A percentile compares a stretch with the other conserved stretches of the same genome.
phyloP scores from a whole-genome alignment of 441 rosid genomes.

The Gossypium davidsonii region DNA sequence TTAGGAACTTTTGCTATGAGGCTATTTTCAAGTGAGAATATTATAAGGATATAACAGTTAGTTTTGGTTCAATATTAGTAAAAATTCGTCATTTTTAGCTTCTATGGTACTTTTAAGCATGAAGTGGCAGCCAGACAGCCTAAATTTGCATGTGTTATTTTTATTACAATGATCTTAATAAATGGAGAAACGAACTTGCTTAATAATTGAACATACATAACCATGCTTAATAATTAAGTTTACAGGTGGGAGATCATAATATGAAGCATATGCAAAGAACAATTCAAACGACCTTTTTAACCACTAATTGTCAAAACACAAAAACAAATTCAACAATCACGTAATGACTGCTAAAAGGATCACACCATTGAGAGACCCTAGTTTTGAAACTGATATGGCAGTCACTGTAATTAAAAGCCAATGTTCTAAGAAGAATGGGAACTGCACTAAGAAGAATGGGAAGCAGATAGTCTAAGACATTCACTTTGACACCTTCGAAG shows the following conservation, averaged over 20 bases:
- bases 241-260: neutral
- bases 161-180: neutral
- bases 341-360: neutral
- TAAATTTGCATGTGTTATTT: neutral
- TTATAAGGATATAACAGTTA: no score
- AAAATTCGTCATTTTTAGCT: no score
- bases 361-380: neutral
- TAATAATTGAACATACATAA: no score
- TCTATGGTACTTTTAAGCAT: no score
- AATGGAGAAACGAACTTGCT: no score
- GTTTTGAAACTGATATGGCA: neutral
- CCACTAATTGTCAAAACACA: neutral
- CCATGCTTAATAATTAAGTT: no score
- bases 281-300: neutral
- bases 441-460: neutral
- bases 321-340: neutral
- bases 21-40: no score
- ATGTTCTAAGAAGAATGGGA: neutral
- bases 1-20: no score
- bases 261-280: neutral
- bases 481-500: conserved; percentile 55
- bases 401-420: neutral
- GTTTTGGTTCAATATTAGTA: no score
- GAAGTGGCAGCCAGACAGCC: neutral
- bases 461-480: conserved; percentile 39